Evolutionary conservation across 768 basidiomycete species (phyloP).

Genomic region (Leucocoprinus leucothites): DNA sequence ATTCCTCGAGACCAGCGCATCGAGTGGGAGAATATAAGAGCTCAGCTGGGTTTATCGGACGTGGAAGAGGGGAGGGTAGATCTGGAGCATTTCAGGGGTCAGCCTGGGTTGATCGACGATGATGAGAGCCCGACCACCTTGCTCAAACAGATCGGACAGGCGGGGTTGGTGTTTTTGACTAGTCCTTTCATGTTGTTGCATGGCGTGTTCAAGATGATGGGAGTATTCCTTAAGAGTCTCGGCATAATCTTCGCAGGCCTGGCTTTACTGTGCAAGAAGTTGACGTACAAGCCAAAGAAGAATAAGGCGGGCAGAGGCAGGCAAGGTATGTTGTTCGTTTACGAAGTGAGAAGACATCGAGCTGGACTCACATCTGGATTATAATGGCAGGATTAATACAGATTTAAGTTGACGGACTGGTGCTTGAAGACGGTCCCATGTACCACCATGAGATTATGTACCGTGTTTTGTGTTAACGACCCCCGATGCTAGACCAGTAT

Average conservation of each 20-base stretch:
- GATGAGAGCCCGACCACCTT: background rate
- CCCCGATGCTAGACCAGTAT: background rate
- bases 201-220: conserved; percentile 4
- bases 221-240: background rate
- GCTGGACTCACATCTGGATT: background rate
- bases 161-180: background rate
- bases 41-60: background rate
- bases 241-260: conserved; percentile 3
- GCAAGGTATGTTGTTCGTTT: background rate
- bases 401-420: background rate
- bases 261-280: background rate
- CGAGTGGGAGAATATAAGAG: conserved; percentile 8
- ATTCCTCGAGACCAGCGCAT: background rate
- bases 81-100: background rate
- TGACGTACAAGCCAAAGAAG: background rate
- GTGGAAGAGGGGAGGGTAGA: background rate
- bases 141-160: conserved; percentile 5
- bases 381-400: background rate
- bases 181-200: conserved; percentile 8
- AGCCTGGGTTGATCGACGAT: conserved; percentile 1
- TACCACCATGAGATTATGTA: background rate
- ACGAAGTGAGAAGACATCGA: background rate
- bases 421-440: too few relatives aligned
- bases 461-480: background rate
- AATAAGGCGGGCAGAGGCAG: background rate